Evolutionary conservation across 257 asterid species (phyloP).

Genomic region (Apocynum venetum): DNA sequence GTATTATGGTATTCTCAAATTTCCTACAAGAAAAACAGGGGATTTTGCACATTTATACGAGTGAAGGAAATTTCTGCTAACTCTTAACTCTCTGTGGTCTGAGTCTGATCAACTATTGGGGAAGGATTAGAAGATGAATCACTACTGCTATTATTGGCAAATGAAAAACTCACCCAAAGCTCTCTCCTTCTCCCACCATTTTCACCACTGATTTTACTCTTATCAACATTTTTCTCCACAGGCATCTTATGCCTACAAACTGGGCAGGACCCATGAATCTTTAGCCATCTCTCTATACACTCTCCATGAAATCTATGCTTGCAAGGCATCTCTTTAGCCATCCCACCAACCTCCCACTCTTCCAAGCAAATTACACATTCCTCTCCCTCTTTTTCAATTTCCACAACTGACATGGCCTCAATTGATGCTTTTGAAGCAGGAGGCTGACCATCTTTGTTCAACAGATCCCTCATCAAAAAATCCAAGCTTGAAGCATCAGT

Average conservation of each 20-base stretch:
- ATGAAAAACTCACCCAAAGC: conserved; percentile 41
- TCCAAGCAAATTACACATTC: conserved; percentile 72
- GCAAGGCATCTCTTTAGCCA: conserved; percentile 71
- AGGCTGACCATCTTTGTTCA: conserved; percentile 48
- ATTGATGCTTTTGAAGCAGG: conserved; percentile 76
- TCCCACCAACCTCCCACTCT: conserved; percentile 42
- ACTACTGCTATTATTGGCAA: conserved; percentile 9
- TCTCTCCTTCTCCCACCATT: conserved; percentile 44
- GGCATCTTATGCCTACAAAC: conserved; percentile 77
- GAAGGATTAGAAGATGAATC: conserved; percentile 7
- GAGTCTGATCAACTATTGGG: background rate
- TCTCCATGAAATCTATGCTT: conserved; percentile 57
- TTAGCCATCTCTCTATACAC: conserved; percentile 67
- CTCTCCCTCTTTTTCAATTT: conserved; percentile 25
- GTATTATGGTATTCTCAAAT: background rate
- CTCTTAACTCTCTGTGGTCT: background rate
- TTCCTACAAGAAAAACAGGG: background rate
- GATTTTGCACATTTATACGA: background rate
- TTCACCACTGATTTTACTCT: conserved; percentile 19
- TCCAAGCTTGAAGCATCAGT: conserved; percentile 28
- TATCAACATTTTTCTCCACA: conserved; percentile 35
- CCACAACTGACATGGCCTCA: conserved; percentile 46
- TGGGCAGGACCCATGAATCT: conserved; percentile 73
- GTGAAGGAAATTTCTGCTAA: background rate
- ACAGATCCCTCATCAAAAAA: conserved; percentile 29